phyloP scores from a whole-genome alignment of 768 basidiomycete species.

The Hebeloma cylindrosporum region DNA sequence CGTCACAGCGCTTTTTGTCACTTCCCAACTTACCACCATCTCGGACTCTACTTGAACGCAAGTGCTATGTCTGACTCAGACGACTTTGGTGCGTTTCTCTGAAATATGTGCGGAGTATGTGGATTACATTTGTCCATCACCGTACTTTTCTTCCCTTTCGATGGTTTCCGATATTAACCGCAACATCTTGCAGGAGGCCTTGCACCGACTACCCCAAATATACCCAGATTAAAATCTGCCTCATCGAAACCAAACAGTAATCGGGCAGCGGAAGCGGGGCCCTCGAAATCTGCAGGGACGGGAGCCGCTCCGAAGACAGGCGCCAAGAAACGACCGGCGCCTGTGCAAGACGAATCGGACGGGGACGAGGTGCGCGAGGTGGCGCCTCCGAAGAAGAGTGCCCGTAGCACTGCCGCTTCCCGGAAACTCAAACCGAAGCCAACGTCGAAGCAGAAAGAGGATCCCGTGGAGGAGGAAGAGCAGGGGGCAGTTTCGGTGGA shows the following conservation, averaged over 20 bases:
- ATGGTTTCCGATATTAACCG: background rate
- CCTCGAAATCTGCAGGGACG: slow-evolving; percentile 13
- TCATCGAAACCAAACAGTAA: slow-evolving; percentile 12
- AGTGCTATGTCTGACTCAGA: slow-evolving; percentile 20
- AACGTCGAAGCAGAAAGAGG: slow-evolving; percentile 1
- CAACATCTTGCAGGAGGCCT: slow-evolving; percentile 7
- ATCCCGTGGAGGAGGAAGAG: background rate
- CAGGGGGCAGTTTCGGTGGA: slow-evolving; percentile 1
- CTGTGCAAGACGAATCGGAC: slow-evolving; percentile 3
- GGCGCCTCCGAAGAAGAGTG: slow-evolving; percentile 3
- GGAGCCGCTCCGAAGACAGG: background rate
- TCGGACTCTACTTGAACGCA: too few relatives aligned
- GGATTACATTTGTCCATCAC: too few relatives aligned
- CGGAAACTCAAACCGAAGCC: too few relatives aligned
- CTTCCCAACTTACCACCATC: slow-evolving; percentile 15
- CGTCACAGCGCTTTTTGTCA: slow-evolving; percentile 20
- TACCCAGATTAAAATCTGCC: slow-evolving; percentile 1
- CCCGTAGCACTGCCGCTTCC: too few relatives aligned
- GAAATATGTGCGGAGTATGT: too few relatives aligned
- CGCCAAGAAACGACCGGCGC: slow-evolving; percentile 8
- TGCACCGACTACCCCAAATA: slow-evolving; percentile 12
- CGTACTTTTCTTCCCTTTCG: background rate
- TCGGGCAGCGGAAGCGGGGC: slow-evolving; percentile 17
- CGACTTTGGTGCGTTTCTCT: slow-evolving; percentile 21
- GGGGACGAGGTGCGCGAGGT: slow-evolving; percentile 5